Evolutionary conservation across 2,329 filamentous ascomycete species (phyloP), one percentile per base, ranked within the genome.

Genomic region (Pseudocercospora fuligena): DNA sequence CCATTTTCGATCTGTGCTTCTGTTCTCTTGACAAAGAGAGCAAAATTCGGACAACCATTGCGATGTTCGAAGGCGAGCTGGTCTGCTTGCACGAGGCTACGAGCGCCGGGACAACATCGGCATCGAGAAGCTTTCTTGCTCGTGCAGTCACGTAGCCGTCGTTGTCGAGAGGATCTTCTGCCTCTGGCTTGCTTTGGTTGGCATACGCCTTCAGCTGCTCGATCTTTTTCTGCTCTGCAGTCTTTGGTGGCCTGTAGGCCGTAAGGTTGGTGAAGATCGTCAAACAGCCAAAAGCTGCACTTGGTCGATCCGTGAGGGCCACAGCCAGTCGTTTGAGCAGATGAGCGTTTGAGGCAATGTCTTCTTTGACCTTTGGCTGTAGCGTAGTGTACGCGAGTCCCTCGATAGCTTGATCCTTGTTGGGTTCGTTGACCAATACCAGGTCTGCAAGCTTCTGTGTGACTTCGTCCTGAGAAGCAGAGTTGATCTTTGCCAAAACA

Each of bases 171-270:
- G 88, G 87, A 75, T 94, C 88, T 0, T 86, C 82, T 2, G 85
- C 81, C 0, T 83, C 77, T 1, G 82, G 79, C 74, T 92, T 93
- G 5, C 89, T 89, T 0, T 93, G 91, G 76, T 97, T 92, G 14
- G 95, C 95, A 74, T 98, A 99, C 1, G 93, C 92, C 82, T 97
- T 97, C 53, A 99, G 86, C 77, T 99, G 92, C 5, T 87, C 87
- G 82, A 99, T 92, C 75, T 92, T 93, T 81, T 94, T 95, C 74
- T 97, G 91, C 79, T 99, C 95, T 69, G 97, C 94, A 0, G 92
- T 90, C 47, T 94, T 84, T 7, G 84, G 83, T 6, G 93, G 93
- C 47, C 88, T 86, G 77, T 97, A 98, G 31, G 87, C 85, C 14
- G 93, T 97, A 60, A 99, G 82, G 75, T 98, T 97, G 63, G 88